Conservation (phyloP, 2,329 filamentous ascomycete genomes). For the Colletotrichum neosansevieriae region DNA sequence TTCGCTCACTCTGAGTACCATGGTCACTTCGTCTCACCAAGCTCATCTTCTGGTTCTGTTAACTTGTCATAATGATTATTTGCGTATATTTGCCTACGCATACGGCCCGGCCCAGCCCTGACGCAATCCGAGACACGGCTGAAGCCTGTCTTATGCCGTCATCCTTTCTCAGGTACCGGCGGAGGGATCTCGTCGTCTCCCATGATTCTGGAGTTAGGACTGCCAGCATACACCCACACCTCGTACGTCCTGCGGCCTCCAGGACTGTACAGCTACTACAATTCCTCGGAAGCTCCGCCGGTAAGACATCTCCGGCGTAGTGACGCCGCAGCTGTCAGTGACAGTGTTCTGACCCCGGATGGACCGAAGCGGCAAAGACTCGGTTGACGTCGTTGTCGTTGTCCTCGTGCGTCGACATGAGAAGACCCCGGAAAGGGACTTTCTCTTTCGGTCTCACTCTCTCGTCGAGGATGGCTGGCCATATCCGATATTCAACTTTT, state of each 20-base stretch:
- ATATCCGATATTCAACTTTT: conserved; percentile 6
- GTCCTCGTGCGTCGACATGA: not conserved
- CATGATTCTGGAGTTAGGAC: not conserved
- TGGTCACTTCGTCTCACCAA: not conserved
- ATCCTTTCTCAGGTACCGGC: not conserved
- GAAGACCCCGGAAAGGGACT: not conserved
- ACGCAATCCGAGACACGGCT: conserved; percentile 9
- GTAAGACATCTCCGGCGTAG: not conserved
- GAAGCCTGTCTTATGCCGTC: not conserved
- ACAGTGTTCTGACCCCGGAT: not conserved
- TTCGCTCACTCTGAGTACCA: not conserved
- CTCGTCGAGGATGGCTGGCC: not conserved
- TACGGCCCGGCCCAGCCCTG: not conserved
- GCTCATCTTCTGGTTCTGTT: not conserved
- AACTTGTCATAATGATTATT: not conserved
- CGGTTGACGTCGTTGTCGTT: not conserved
- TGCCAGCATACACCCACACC: not conserved
- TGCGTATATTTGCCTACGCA: not conserved
- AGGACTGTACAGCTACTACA: conserved; percentile 9
- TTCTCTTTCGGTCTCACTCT: not conserved
- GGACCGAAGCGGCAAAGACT: conserved; percentile 1
- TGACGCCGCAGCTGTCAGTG: not conserved
- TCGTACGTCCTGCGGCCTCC: not conserved
- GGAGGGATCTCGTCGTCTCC: not conserved
- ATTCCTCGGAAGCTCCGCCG: not conserved